Percentiles rank a stretch among this genome's conserved stretches.
phyloP scores from a whole-genome alignment of 108 stramenopile genomes.

The Nitzschia putrida region DNA sequence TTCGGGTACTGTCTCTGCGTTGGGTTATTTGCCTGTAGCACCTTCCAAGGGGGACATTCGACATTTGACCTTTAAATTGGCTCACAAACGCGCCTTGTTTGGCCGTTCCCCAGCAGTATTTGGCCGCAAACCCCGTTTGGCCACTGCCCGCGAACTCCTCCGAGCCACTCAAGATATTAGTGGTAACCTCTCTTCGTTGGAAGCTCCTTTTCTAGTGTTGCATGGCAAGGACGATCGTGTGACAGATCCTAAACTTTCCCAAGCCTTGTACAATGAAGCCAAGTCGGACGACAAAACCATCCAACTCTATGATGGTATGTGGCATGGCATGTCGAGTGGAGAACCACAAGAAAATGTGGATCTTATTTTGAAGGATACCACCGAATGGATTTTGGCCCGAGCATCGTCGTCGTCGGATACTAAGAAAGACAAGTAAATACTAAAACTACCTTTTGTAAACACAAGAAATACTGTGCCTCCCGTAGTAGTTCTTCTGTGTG shows the following conservation, averaged over 20 bases:
- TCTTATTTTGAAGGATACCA: slow-evolving; percentile 45
- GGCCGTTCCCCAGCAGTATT: slow-evolving; percentile 31
- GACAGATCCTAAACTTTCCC: slow-evolving; percentile 58
- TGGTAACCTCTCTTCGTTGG: slow-evolving; percentile 40
- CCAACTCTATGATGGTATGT: slow-evolving; percentile 60
- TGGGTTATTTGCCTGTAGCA: slow-evolving; percentile 47
- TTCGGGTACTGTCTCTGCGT: slow-evolving; percentile 33
- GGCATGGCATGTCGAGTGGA: slow-evolving; percentile 49
- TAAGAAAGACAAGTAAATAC: slow-evolving; percentile 2
- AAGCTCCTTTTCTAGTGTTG: slow-evolving; percentile 61
- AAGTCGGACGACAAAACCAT: slow-evolving; percentile 62
- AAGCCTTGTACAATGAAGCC: slow-evolving; percentile 59
- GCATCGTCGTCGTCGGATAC: neutral
- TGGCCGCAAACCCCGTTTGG: slow-evolving; percentile 63
- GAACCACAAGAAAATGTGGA: slow-evolving; percentile 50
- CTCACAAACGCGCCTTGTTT: slow-evolving; percentile 44
- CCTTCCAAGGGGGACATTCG: slow-evolving; percentile 49
- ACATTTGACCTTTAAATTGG: slow-evolving; percentile 42
- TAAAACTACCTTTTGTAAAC: no score
- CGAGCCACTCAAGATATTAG: slow-evolving; percentile 55
- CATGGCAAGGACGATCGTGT: slow-evolving; percentile 66
- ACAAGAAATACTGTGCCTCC: no score
- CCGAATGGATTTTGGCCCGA: slow-evolving; percentile 52
- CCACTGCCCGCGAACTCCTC: slow-evolving; percentile 66
- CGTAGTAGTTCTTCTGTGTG: no score